Percentiles rank a stretch among this genome's conserved stretches.
Conservation (phyloP, 2,329 filamentous ascomycete genomes). For the Fusarium praegraminearum region DNA sequence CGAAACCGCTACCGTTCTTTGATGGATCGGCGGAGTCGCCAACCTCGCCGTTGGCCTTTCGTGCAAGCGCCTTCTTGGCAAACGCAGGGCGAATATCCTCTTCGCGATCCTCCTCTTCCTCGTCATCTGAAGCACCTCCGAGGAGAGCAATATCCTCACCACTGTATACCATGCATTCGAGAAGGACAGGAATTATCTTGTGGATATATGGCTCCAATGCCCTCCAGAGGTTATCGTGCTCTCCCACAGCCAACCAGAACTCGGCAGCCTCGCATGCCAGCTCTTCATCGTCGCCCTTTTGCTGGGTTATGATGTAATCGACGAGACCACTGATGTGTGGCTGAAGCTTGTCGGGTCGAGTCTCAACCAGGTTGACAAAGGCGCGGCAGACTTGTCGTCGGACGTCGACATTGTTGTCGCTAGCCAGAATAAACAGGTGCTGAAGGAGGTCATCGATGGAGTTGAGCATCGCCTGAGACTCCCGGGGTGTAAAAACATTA, state of each 20-base stretch:
- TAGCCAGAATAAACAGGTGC: slow-evolving; percentile 83
- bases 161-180: slow-evolving; percentile 96
- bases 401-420: slow-evolving; percentile 83
- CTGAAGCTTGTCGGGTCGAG: slow-evolving; percentile 87
- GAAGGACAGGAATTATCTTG: slow-evolving; percentile 88
- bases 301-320: slow-evolving; percentile 92
- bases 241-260: slow-evolving; percentile 95
- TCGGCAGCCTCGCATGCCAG: slow-evolving; percentile 94
- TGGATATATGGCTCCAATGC: slow-evolving; percentile 81
- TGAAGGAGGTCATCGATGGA: slow-evolving; percentile 85
- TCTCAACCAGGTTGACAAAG: slow-evolving; percentile 92
- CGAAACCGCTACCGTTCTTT: slow-evolving; percentile 66
- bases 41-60: slow-evolving; percentile 66
- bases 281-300: slow-evolving; percentile 88
- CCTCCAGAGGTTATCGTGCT: slow-evolving; percentile 83
- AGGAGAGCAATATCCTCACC: slow-evolving; percentile 91
- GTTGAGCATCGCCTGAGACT: slow-evolving; percentile 83
- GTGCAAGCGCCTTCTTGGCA: slow-evolving; percentile 74
- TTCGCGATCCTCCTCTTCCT: slow-evolving; percentile 87
- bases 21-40: slow-evolving; percentile 63
- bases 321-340: slow-evolving; percentile 90
- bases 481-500: slow-evolving; percentile 90
- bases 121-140: slow-evolving; percentile 87
- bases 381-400: slow-evolving; percentile 92
- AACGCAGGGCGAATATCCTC: slow-evolving; percentile 95